phyloP scores from a whole-genome alignment of 2,329 filamentous ascomycete genomes.

The Davidsoniella australis region DNA sequence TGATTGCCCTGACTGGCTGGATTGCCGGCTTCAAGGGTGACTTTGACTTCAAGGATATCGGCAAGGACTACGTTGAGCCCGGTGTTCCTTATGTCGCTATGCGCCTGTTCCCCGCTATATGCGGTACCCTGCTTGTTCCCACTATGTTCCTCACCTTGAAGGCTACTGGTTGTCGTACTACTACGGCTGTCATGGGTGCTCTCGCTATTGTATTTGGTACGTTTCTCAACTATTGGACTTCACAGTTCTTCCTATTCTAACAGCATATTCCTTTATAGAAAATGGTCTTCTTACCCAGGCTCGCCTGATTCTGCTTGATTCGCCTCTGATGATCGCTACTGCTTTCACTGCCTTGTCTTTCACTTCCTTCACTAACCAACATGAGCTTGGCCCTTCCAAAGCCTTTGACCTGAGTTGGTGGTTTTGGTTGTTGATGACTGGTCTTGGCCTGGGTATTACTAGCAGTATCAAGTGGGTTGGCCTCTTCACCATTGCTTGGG shows the following conservation, averaged over 20 bases:
- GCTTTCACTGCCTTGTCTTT: slow-evolving; percentile 82
- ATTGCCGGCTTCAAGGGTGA: slow-evolving; percentile 85
- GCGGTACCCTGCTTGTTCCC: slow-evolving; percentile 75
- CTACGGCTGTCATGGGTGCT: slow-evolving; percentile 68
- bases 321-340: slow-evolving; percentile 82
- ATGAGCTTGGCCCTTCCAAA: slow-evolving; percentile 76
- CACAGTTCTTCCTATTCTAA: too few relatives aligned
- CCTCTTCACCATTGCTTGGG: slow-evolving; percentile 96
- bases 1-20: slow-evolving; percentile 90
- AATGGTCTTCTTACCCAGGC: slow-evolving; percentile 93
- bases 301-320: slow-evolving; percentile 87
- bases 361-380: slow-evolving; percentile 88
- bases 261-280: slow-evolving; percentile 34
- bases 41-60: slow-evolving; percentile 99
- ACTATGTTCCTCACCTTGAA: slow-evolving; percentile 92
- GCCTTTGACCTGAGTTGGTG: slow-evolving; percentile 88
- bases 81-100: slow-evolving; percentile 94
- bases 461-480: slow-evolving; percentile 98
- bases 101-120: slow-evolving; percentile 80
- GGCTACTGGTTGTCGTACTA: slow-evolving; percentile 72
- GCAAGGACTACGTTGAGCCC: slow-evolving; percentile 93
- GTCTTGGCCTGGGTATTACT: slow-evolving; percentile 75
- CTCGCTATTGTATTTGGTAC: slow-evolving; percentile 79
- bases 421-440: slow-evolving; percentile 88
- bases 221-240: slow-evolving; percentile 20